Conservation (phyloP, 2,329 filamentous ascomycete species). For the Dendrostoma leiphaemia region DNA sequence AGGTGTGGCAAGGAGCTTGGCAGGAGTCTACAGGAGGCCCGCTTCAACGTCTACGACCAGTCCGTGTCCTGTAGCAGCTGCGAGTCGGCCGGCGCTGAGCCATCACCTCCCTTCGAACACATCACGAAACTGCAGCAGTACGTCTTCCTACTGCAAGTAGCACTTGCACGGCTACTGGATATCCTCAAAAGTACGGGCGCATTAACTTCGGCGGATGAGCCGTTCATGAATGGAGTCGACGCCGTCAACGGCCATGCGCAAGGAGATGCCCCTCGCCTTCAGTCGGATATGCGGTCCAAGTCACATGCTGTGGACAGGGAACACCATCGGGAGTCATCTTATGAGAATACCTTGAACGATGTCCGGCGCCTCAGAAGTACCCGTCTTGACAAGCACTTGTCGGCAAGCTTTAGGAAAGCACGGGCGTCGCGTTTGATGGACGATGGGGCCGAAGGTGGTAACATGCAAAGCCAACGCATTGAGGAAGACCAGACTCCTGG, state of each 20-base stretch:
- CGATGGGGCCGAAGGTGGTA: slow-evolving; percentile 63
- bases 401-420: slow-evolving; percentile 87
- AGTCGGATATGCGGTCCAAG: slow-evolving; percentile 69
- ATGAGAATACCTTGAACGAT: slow-evolving; percentile 95
- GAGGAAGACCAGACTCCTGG: slow-evolving; percentile 74
- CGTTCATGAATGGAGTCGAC: slow-evolving; percentile 64
- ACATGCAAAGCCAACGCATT: slow-evolving; percentile 65
- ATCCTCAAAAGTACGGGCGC: slow-evolving; percentile 83
- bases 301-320: slow-evolving; percentile 67
- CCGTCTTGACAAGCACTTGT: slow-evolving; percentile 89
- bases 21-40: slow-evolving; percentile 64
- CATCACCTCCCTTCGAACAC: slow-evolving; percentile 58
- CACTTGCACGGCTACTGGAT: slow-evolving; percentile 82
- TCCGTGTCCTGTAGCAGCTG: slow-evolving; percentile 72
- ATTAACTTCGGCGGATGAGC: slow-evolving; percentile 73
- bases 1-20: slow-evolving; percentile 65
- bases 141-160: slow-evolving; percentile 87
- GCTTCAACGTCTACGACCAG: slow-evolving; percentile 66
- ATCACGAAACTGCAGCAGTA: slow-evolving; percentile 91
- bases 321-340: slow-evolving; percentile 69
- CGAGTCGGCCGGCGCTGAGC: slow-evolving; percentile 53
- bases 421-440: slow-evolving; percentile 91
- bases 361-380: slow-evolving; percentile 90
- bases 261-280: slow-evolving; percentile 52
- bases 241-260: slow-evolving; percentile 59